Base-by-base conservation (phyloP, 2,329 filamentous ascomycete species). In the Colletotrichum nymphaeae region DNA sequence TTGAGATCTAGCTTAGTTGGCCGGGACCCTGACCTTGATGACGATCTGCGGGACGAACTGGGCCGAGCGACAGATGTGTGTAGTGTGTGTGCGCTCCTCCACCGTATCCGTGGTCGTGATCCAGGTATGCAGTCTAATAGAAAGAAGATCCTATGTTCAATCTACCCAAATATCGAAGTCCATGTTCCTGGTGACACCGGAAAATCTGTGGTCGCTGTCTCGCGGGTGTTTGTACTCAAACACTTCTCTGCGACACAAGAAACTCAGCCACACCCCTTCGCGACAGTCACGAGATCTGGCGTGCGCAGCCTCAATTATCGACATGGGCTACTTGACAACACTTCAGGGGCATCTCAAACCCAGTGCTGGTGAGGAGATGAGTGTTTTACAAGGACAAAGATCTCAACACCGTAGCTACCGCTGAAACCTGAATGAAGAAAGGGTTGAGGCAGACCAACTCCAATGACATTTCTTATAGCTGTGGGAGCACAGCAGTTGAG, bases 211-310 rank as follows among this genome's bases (percentile, higher is more conserved):
- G 16, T 42, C 7, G 14, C 26, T 37, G 52, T 65, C 14, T 65
- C 22, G 28, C 63, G 28, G n/a, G 11, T 22, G 22, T 16, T 11
- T 3, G 37, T 42, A 42, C 11, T 32, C 56, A 52, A 58, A 49
- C 26, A 63, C n/a, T 9, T 53, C 7, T 14, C n/a, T 30, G 37
- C 6, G 37, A 42, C 37, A 42, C 6, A 42, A 19, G 37, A 19
- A 19, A 19, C 37, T 42, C 37, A 42, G 37, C 37, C 37, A 42
- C 37, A 42, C 8, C 37, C 37, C 16, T 14, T 42, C 37, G 37
- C 37, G 37, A 42, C 16, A 42, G 37, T 42, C 37, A 42, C 37
- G 37, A n/a, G 72, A 22, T 55, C 72, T 74, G 63, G 69, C 69
- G 69, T 73, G 63, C 63, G 49, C 52, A 32, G 24, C 59, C 65